A percentile compares a stretch with the other conserved stretches of the same genome.
phyloP scores from a whole-genome alignment of 495 filamentous ascomycete species.

The Aspergillus affinis region DNA sequence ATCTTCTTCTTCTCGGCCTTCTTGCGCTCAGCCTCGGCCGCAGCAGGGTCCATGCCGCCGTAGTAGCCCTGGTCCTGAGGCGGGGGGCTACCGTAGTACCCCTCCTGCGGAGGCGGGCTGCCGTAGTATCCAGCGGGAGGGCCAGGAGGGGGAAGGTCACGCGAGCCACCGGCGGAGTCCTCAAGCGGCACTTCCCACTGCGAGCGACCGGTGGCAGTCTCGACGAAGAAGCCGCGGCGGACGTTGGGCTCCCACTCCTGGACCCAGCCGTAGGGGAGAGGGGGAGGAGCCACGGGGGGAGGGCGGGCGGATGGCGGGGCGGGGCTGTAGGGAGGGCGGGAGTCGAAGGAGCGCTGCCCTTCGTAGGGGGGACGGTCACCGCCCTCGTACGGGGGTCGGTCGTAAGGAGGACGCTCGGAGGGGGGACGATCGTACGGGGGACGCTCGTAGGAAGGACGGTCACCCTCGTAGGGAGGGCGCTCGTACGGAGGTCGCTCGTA shows the following conservation, averaged over 20 bases:
- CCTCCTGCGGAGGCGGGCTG: conserved; percentile 6
- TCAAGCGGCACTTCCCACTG: conserved; percentile 56
- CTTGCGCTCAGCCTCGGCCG: conserved; percentile 35
- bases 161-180: conserved; percentile 21
- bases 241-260: conserved; percentile 57
- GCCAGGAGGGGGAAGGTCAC: conserved; percentile 22
- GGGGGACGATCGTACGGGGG: conserved; percentile 19
- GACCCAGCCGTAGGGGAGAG: conserved; percentile 58
- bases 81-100: conserved; percentile 8
- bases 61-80: conserved; percentile 3
- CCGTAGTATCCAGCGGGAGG: conserved; percentile 8
- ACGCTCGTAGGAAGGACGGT: conserved; percentile 15
- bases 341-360: conserved; percentile 18
- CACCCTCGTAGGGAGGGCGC: conserved; percentile 11
- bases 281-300: conserved; percentile 42
- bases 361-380: conserved; percentile 15
- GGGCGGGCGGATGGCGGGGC: conserved; percentile 28
- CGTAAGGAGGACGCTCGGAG: conserved; percentile 18
- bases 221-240: conserved; percentile 61
- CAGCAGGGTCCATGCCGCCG: conserved; percentile 5
- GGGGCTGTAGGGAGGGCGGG: conserved; percentile 18
- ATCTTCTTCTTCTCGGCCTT: conserved; percentile 46
- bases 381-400: conserved; percentile 21
- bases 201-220: conserved; percentile 56
- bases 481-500: conserved; percentile 14